Conservation (phyloP, 2,329 filamentous ascomycete species). For the Didymella glomerata region DNA sequence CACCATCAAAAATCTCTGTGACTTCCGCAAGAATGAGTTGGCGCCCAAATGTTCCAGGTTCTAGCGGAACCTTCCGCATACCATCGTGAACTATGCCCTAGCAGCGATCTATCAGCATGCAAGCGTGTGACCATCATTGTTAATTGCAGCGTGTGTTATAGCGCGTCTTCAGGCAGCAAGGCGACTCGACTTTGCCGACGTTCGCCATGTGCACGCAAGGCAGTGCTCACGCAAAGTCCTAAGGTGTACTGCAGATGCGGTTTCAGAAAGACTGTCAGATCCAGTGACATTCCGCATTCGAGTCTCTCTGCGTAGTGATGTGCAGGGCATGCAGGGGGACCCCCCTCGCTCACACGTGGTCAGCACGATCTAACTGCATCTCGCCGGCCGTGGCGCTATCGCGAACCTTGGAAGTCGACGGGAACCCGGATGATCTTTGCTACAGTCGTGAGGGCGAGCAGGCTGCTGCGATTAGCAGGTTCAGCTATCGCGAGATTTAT, state of each 20-base stretch:
- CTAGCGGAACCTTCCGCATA: background rate
- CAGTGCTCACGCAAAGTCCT: background rate
- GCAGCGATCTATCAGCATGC: background rate
- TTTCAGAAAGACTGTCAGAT: constrained; percentile 11
- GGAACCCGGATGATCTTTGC: background rate
- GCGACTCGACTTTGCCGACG: background rate
- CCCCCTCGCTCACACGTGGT: constrained; percentile 21
- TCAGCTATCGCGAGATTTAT: background rate
- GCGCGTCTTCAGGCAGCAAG: background rate
- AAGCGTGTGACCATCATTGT: background rate
- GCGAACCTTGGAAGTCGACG: background rate
- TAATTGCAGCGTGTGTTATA: background rate
- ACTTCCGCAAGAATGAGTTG: background rate
- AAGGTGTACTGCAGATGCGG: background rate
- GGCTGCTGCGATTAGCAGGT: background rate
- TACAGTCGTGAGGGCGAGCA: background rate
- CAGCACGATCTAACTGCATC: constrained; percentile 19
- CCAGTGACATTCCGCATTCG: constrained; percentile 12
- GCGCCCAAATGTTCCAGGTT: background rate
- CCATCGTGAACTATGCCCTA: background rate
- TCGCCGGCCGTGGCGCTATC: background rate
- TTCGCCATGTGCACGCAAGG: constrained; percentile 8
- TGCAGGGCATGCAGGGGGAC: constrained; percentile 17
- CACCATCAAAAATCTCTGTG: background rate
- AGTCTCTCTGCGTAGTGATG: constrained; percentile 17